Evolutionary conservation across 257 asterid species (phyloP).

Genomic region (Solanum lignicaule): DNA sequence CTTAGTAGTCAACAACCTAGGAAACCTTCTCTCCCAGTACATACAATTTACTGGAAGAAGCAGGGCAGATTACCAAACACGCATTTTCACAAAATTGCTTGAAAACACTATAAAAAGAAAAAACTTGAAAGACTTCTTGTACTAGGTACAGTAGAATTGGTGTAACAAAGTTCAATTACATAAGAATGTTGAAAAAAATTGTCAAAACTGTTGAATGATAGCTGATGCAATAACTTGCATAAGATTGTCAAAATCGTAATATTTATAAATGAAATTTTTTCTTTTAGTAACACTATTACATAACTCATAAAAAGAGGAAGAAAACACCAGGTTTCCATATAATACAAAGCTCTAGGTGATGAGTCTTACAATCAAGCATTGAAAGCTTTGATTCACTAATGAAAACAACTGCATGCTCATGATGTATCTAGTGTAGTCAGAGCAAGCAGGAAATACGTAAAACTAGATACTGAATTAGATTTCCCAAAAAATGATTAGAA

Average conservation of each 20-base stretch:
- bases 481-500: neutral
- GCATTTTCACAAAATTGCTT: neutral
- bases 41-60: conserved; percentile 68
- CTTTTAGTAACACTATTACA: neutral
- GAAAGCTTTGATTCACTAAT: neutral
- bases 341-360: neutral
- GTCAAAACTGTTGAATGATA: neutral
- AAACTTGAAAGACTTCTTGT: neutral
- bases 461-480: neutral
- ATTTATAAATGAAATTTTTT: neutral
- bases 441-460: neutral
- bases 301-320: neutral
- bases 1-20: conserved; percentile 52
- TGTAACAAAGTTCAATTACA: neutral
- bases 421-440: neutral
- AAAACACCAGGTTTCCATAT: neutral
- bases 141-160: neutral
- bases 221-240: neutral
- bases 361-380: neutral
- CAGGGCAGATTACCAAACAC: neutral
- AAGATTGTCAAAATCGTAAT: neutral
- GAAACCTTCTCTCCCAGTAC: conserved; percentile 95
- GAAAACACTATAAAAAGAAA: neutral
- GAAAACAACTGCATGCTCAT: neutral
- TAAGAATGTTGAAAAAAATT: neutral